phyloP scores from a whole-genome alignment of 2,329 filamentous ascomycete genomes.

The Aureobasidium sp. region DNA sequence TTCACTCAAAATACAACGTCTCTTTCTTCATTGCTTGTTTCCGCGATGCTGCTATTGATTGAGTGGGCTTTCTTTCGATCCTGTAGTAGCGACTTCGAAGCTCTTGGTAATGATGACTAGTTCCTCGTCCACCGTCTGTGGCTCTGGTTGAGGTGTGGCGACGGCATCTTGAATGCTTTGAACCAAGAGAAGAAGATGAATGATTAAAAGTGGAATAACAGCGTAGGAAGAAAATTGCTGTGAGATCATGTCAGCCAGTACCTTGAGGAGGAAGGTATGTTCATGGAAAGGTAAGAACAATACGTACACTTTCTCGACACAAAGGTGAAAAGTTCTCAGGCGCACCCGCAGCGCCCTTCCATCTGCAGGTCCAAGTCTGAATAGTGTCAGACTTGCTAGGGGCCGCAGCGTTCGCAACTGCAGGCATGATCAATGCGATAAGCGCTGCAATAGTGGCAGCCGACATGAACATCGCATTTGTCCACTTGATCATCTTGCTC shows the following conservation, averaged over 20 bases:
- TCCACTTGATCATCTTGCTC: conserved; percentile 17
- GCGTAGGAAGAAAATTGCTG: conserved; percentile 40
- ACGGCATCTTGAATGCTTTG: conserved; percentile 7
- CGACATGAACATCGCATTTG: conserved; percentile 17
- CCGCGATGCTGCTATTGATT: background rate
- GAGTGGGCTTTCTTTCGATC: background rate
- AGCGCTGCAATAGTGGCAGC: conserved; percentile 34
- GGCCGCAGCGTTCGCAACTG: conserved; percentile 25
- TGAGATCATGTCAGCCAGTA: background rate
- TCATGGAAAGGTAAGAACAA: background rate
- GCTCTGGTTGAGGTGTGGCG: background rate
- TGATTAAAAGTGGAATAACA: conserved; percentile 35
- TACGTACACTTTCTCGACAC: conserved; percentile 36
- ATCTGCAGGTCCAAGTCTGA: conserved; percentile 34
- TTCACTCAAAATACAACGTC: background rate
- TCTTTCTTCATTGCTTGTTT: background rate
- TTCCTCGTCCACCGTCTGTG: background rate
- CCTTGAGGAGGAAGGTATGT: background rate
- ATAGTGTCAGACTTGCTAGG: conserved; percentile 27
- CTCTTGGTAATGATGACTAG: conserved; percentile 6
- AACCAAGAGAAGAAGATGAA: conserved; percentile 29
- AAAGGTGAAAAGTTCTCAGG: conserved; percentile 32
- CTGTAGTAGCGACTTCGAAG: background rate
- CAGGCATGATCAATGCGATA: conserved; percentile 34
- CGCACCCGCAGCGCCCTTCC: conserved; percentile 23